Base-by-base conservation (phyloP, 2,329 filamentous ascomycete genomes). In the Colletotrichum zoysiae region DNA sequence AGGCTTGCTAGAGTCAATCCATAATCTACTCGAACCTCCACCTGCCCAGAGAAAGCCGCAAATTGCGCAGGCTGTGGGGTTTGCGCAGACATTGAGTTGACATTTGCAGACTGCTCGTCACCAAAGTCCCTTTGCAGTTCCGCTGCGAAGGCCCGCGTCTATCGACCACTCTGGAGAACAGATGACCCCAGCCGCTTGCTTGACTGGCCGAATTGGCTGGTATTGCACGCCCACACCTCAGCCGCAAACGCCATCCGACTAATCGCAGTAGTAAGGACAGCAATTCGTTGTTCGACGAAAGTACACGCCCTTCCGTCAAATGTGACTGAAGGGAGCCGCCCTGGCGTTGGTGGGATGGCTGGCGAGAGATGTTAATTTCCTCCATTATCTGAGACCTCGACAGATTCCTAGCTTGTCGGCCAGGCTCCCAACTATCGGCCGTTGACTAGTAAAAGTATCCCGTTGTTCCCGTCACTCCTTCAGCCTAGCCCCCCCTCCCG, bases 161-260 rank as follows among this genome's bases (percentile, higher is more conserved):
- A 20, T 63, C 42, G 33, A 50, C 46, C 38, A 38, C 50, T 55
- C 23, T 55, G 57, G 50, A 30, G 58, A 42, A 42, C 46, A 26
- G 53, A 51, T 71, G 38, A 20, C 50, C 53, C 3, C 23, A 30
- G 44, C 40, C 55, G 44, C 51, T 71, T 69, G 48, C 51, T 71
- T 69, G 48, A 59, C 65, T 58, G 55, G 51, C 26, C 6, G 44
- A 58, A 53, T 20, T 33, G 60, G 50, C 30, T 33, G 60, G 50
- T 50, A 20, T 57, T 33, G 30, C 60, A 65, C 23, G 44, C 51
- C 58, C 8, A 55, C 59, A 46, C 56, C 40, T 72, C 70, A 70
- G 70, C 70, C 70, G 70, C 70, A 72, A 72, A 70, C 60, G 65
- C 70, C 70, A 56, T 72, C 55, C 65, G 70, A 72, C 33, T 48